Evolutionary conservation across 2,329 filamentous ascomycete genomes (phyloP), one percentile per base, ranked within the genome.

Genomic region (Huntiella bhutanensis): DNA sequence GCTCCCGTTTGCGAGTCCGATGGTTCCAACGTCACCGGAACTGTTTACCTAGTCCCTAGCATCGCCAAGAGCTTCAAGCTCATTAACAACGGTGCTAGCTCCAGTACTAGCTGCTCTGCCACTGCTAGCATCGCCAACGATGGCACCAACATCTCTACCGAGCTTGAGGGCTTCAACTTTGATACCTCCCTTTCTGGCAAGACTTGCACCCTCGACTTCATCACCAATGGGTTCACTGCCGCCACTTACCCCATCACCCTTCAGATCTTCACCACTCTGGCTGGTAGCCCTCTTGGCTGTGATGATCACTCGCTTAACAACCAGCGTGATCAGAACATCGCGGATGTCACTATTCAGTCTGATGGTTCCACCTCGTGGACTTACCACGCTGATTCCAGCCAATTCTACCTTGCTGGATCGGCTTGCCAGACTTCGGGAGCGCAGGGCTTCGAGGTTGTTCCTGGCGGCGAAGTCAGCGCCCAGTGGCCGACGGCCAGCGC

Each of bases 151-250:
- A 56, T 59, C 48, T 50, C 52, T 46, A 59, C 55, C 28, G 52
- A 56, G 39, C 56, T 59, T 35, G 32, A 57, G 19, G 57, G 55
- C 41, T 58, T 58, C 36, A 53, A 51, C n/a, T 57, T 58, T 43
- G 54, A 54, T 42, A 38, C 45, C 22, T 50, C 38, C 4, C 46
- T 52, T 1, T 35, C 47, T 8, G 56, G 54, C 39, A 53, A 50
- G 42, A 49, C 54, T 42, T 59, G 57, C 52, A 52, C 52, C 22
- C 52, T 59, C 37, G 46, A 49, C 42, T 59, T 49, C 36, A 35
- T 43, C 16, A 34, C 43, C 5, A 22, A 34, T 5, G 43, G 43
- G 22, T 43, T 59, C 52, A 52, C 44, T 43, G 52, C 52, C 5
- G 49, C 46, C 7, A 48, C 49, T 11, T 45, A 43, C 15, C 56